A percentile compares a stretch with the other conserved stretches of the same genome.
phyloP scores from a whole-genome alignment of 129 eudicot species.

The Lactuca saligna region DNA sequence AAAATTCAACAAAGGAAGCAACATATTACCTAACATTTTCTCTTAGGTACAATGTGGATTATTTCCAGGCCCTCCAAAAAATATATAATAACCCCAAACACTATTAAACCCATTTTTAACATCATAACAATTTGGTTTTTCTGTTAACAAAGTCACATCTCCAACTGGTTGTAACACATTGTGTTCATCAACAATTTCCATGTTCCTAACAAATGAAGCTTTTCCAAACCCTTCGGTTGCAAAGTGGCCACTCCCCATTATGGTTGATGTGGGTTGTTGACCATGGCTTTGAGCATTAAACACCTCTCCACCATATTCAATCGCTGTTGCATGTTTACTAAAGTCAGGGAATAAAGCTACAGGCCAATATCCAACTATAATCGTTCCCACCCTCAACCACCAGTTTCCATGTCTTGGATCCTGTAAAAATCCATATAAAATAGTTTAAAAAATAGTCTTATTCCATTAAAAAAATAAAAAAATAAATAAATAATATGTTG shows the following conservation, averaged over 20 bases:
- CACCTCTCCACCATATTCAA: conserved; percentile 28
- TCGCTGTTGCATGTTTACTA: conserved; percentile 1
- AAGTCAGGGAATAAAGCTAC: not conserved
- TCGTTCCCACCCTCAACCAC: conserved; percentile 14
- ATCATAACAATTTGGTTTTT: conserved; percentile 22
- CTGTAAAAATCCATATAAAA: not conserved
- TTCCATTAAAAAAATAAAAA: not conserved
- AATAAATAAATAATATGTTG: not conserved
- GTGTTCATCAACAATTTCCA: conserved; percentile 11
- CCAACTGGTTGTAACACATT: not conserved
- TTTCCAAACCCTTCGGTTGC: conserved; percentile 26
- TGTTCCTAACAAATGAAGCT: conserved; percentile 20
- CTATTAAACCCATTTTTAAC: not conserved
- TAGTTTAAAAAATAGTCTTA: not conserved
- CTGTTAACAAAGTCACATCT: not conserved
- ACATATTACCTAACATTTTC: not conserved
- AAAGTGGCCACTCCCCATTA: conserved; percentile 35
- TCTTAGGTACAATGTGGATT: conserved; percentile 16
- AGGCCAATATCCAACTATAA: conserved; percentile 19
- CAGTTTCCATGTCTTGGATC: conserved; percentile 8
- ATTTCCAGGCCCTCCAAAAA: conserved; percentile 25
- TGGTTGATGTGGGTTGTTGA: conserved; percentile 20
- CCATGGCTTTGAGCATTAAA: not conserved
- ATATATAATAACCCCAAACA: conserved; percentile 24
- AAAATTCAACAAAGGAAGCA: not conserved